Conservation (phyloP, 495 filamentous ascomycete genomes). For the Penicillium silybi region DNA sequence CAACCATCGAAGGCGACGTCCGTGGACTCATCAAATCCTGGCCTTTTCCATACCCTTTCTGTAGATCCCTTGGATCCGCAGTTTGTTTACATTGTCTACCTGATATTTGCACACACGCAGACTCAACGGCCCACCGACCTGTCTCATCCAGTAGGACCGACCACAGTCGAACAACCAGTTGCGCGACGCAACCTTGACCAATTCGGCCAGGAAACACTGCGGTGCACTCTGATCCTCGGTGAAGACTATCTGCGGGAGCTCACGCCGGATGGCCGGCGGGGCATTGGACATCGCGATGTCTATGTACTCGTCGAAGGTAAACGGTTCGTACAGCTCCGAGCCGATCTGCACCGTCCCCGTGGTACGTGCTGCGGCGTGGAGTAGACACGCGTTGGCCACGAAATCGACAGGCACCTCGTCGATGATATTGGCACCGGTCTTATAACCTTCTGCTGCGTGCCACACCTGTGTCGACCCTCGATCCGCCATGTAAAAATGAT, state of each 20-base stretch:
- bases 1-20: not conserved
- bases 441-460: constrained; percentile 31
- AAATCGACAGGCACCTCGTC: constrained; percentile 42
- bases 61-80: constrained; percentile 21
- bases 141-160: constrained; percentile 34
- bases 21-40: constrained; percentile 14
- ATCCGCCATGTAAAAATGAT: constrained; percentile 26
- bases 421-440: constrained; percentile 30
- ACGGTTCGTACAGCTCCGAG: constrained; percentile 27
- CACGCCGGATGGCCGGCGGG: constrained; percentile 15
- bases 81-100: constrained; percentile 23
- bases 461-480: constrained; percentile 28
- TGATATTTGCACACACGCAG: constrained; percentile 24
- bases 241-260: constrained; percentile 26
- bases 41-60: constrained; percentile 13
- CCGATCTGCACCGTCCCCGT: constrained; percentile 33
- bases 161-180: constrained; percentile 40
- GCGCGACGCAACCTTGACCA: constrained; percentile 31
- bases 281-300: constrained; percentile 16
- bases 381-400: constrained; percentile 36
- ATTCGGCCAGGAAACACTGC: constrained; percentile 33
- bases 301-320: constrained; percentile 30
- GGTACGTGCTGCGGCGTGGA: constrained; percentile 33
- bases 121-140: constrained; percentile 30
- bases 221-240: constrained; percentile 24